Evolutionary conservation across 176 grass and related monocot genomes (phyloP), one percentile per base, ranked within the genome.

Genomic region (Ensete glaucum): DNA sequence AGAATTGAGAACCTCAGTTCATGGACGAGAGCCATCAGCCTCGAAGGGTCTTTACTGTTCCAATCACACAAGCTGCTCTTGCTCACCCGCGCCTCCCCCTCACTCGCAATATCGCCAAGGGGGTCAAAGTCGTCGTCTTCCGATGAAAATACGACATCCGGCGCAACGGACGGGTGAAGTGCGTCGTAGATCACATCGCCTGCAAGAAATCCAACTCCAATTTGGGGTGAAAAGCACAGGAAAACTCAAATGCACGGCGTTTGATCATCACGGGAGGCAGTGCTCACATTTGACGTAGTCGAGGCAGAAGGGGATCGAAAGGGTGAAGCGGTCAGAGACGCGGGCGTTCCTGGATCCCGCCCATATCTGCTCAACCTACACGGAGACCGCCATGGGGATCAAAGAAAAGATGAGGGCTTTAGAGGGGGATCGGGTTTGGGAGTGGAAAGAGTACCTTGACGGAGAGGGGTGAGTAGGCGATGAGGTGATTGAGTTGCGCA

Each of bases 241-340:
- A 50, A 9, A 75, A 76, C 22, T 9, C 17, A 52, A 68, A 20
- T 11, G 59, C 8, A 51, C 79, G 72, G 76, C 79, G 77, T 66
- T 72, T 74, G 6, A 60, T 58, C 74, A 75, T 16, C 69, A 24
- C 25, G 51, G n/a, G 70, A 16, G 64, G 4, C 26, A 50, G 13
- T 79, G 58, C 60, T 93, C 76, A 98, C 94, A 98, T 75, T 89
- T 76, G 86, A 98, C 83, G 81, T 87, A 91, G 78, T 98, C 90
- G 76, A 98, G 94, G 94, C 94, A 98, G 88, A 98, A 93, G 71
- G 94, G 94, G 80, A 98, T 60, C 27, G 79, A 74, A 75, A 98
- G 88, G 55, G 82, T 87, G 84, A 98, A 91, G 53, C 94, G 89
- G 51, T 98, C 94, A 69, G 84, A 79, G 82, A 82, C 80, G 82